A percentile compares a stretch with the other conserved stretches of the same genome.
These are phyloP conservation scores for Colletotrichum ledebouriae DNA, from an alignment of 2,329 filamentous ascomycete species.

Conservation along the genomic window DNA sequence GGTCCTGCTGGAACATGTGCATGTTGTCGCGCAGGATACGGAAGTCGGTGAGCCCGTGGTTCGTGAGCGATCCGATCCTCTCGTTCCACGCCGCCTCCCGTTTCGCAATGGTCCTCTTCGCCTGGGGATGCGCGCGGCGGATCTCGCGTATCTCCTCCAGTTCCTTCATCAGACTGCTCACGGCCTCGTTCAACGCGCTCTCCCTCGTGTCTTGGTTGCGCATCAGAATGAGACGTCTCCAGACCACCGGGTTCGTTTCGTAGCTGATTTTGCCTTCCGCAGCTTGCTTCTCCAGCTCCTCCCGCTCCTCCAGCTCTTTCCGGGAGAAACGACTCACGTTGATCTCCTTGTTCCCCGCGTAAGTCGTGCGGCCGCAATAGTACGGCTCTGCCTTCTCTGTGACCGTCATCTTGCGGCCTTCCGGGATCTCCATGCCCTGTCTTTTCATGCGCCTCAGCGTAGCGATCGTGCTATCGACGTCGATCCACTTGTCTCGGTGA, in stretches of 20 bases:
- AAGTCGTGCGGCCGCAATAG: conserved; percentile 44
- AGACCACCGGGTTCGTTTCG: conserved; percentile 7
- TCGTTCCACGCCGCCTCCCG: conserved; percentile 53
- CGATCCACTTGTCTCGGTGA: conserved; percentile 61
- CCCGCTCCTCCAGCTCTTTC: conserved; percentile 53
- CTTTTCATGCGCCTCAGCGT: conserved; percentile 62
- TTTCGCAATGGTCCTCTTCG: conserved; percentile 46
- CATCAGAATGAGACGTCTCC: conserved; percentile 47
- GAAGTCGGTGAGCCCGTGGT: conserved; percentile 54
- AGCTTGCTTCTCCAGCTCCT: conserved; percentile 52
- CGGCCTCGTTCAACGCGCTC: no score
- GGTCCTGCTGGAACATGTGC: conserved; percentile 62
- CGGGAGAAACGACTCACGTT: conserved; percentile 53
- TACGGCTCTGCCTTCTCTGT: conserved; percentile 47
- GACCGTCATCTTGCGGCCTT: conserved; percentile 56
- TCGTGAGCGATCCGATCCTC: conserved; percentile 51
- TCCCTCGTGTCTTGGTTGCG: conserved; percentile 44
- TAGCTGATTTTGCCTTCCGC: conserved; percentile 35
- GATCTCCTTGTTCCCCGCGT: conserved; percentile 48
- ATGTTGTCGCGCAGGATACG: conserved; percentile 65
- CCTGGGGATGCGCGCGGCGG: conserved; percentile 43
- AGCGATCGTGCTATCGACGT: conserved; percentile 58
- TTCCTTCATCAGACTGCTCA: conserved; percentile 44
- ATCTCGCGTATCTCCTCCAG: conserved; percentile 51
- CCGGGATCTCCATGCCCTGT: conserved; percentile 58